Evolutionary conservation across 2,329 filamentous ascomycete genomes (phyloP).

Genomic region (Phialocephala sp.): DNA sequence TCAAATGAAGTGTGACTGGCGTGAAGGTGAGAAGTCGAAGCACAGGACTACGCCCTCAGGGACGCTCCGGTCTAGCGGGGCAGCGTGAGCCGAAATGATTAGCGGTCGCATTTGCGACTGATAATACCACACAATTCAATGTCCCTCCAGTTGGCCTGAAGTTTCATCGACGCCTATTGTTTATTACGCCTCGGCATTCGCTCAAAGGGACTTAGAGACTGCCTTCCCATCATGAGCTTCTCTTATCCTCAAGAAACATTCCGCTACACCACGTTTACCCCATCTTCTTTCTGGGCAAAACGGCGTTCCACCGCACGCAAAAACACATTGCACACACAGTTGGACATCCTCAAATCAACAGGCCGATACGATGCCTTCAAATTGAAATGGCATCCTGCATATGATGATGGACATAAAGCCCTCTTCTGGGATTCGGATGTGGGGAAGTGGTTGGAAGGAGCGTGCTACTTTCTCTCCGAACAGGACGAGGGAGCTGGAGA

Average conservation of each 20-base stretch:
- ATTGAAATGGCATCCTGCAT: slow-evolving; percentile 59
- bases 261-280: slow-evolving; percentile 42
- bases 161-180: neutral
- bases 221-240: neutral
- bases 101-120: too few species aligned
- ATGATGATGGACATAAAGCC: slow-evolving; percentile 47
- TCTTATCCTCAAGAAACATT: slow-evolving; percentile 50
- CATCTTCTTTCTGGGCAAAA: slow-evolving; percentile 41
- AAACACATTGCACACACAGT: slow-evolving; percentile 55
- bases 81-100: too few species aligned
- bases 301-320: slow-evolving; percentile 49
- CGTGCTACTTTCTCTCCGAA: slow-evolving; percentile 58
- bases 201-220: neutral
- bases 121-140: too few species aligned
- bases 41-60: too few species aligned
- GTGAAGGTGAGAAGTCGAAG: too few species aligned
- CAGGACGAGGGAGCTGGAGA: slow-evolving; percentile 47
- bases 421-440: slow-evolving; percentile 65
- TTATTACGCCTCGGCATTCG: too few species aligned
- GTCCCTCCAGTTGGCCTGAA: too few species aligned
- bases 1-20: too few species aligned
- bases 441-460: slow-evolving; percentile 67
- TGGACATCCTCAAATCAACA: slow-evolving; percentile 59
- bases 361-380: slow-evolving; percentile 64
- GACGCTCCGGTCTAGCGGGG: too few species aligned